Evolutionary conservation across 2,329 filamentous ascomycete genomes (phyloP).

Genomic region (Lasiodiplodia hormozganensis): DNA sequence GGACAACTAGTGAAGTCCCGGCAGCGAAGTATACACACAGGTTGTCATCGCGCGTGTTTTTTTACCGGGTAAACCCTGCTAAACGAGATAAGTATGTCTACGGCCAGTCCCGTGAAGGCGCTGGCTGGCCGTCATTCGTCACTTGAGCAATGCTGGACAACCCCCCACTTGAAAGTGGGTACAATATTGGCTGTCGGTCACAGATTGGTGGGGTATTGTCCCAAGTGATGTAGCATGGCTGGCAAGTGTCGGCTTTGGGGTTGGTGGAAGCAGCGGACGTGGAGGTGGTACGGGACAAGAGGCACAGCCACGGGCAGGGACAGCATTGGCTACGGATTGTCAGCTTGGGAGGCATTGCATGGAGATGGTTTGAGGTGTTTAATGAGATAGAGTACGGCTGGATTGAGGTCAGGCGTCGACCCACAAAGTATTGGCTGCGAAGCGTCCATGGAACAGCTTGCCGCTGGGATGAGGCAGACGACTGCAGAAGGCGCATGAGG

Average conservation of each 20-base stretch:
- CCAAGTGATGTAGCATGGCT: not conserved
- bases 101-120: not conserved
- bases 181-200: not conserved
- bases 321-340: constrained; percentile 7
- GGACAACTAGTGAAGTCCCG: not conserved
- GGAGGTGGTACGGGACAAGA: constrained; percentile 23
- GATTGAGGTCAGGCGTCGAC: constrained; percentile 14
- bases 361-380: not conserved
- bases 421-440: constrained; percentile 27
- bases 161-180: not conserved
- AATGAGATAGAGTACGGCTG: constrained; percentile 5
- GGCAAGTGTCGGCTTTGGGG: not conserved
- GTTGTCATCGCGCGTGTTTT: not conserved
- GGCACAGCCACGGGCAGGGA: not conserved
- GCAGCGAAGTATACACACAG: too few species aligned
- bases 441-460: constrained; percentile 22
- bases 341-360: not conserved
- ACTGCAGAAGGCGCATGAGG: constrained; percentile 29
- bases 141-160: not conserved
- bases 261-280: constrained; percentile 7
- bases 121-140: not conserved
- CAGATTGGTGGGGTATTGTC: not conserved
- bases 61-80: constrained; percentile 11
- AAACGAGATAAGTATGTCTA: constrained; percentile 1
- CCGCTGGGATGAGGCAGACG: constrained; percentile 24